Conservation (phyloP, 176 grass and related monocot species). For the Otatea glauca region DNA sequence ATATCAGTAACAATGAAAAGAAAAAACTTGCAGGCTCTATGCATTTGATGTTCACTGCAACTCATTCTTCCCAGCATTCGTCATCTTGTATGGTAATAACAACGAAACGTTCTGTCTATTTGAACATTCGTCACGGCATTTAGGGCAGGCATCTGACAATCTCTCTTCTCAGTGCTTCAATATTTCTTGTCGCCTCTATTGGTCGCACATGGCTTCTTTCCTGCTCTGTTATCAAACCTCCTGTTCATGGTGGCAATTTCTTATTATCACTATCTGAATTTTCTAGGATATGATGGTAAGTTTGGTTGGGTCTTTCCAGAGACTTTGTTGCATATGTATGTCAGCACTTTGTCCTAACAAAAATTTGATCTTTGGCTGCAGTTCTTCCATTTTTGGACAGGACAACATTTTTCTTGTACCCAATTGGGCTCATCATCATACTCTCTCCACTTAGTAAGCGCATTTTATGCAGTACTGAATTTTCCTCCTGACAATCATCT, state of each 20-base stretch:
- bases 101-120: background rate
- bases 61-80: conserved; percentile 95
- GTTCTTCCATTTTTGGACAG: conserved; percentile 92
- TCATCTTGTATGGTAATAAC: conserved; percentile 89
- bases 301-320: background rate
- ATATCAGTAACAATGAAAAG: conserved; percentile 1
- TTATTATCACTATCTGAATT: conserved; percentile 98
- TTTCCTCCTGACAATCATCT: conserved; percentile 5
- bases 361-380: conserved; percentile 33
- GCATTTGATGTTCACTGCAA: conserved; percentile 99
- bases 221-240: conserved; percentile 81
- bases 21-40: conserved; percentile 72
- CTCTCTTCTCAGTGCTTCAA: conserved; percentile 71
- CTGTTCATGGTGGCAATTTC: conserved; percentile 87
- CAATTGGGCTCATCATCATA: conserved; percentile 88
- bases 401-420: conserved; percentile 98
- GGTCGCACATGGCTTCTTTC: conserved; percentile 90
- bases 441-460: conserved; percentile 93
- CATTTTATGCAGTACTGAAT: conserved; percentile 12
- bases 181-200: conserved; percentile 93
- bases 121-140: conserved; percentile 19
- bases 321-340: conserved; percentile 3
- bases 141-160: conserved; percentile 35
- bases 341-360: conserved; percentile 27
- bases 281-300: conserved; percentile 98